Conservation (phyloP, 2,329 filamentous ascomycete genomes). For the Cladophialophora carrionii region DNA sequence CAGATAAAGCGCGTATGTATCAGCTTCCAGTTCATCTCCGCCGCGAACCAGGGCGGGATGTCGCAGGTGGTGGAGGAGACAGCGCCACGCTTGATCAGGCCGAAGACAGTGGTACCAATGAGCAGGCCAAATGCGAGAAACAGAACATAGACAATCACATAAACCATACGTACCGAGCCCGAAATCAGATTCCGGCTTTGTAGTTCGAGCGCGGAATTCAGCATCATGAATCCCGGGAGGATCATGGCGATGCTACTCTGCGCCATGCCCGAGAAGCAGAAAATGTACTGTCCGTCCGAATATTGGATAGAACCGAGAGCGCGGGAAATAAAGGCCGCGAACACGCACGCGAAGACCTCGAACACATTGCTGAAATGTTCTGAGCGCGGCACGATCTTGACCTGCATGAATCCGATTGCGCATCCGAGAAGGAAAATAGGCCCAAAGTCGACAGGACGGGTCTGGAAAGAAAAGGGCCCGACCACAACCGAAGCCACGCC, state of each 20-base stretch:
- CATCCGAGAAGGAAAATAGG: conserved; percentile 77
- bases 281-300: conserved; percentile 54
- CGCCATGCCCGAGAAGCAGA: conserved; percentile 72
- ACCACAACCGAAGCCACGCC: conserved; percentile 76
- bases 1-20: conserved; percentile 64
- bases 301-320: conserved; percentile 66
- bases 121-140: conserved; percentile 75
- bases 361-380: conserved; percentile 68
- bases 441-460: conserved; percentile 75
- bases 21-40: conserved; percentile 54
- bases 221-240: conserved; percentile 68
- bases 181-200: conserved; percentile 71
- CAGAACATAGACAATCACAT: conserved; percentile 72
- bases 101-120: conserved; percentile 67
- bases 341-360: conserved; percentile 64
- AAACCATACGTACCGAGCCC: conserved; percentile 73
- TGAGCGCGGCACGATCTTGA: conserved; percentile 66
- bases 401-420: conserved; percentile 54
- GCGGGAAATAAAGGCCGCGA: conserved; percentile 70
- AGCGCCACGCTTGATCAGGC: conserved; percentile 40
- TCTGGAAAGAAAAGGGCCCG: conserved; percentile 78
- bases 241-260: conserved; percentile 74
- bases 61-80: conserved; percentile 27
- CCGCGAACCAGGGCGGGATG: conserved; percentile 25
- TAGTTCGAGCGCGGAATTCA: conserved; percentile 65